These are phyloP conservation scores for Periconia sp. DNA, from an alignment of 2,329 filamentous ascomycete genomes.

Conservation along the genomic window DNA sequence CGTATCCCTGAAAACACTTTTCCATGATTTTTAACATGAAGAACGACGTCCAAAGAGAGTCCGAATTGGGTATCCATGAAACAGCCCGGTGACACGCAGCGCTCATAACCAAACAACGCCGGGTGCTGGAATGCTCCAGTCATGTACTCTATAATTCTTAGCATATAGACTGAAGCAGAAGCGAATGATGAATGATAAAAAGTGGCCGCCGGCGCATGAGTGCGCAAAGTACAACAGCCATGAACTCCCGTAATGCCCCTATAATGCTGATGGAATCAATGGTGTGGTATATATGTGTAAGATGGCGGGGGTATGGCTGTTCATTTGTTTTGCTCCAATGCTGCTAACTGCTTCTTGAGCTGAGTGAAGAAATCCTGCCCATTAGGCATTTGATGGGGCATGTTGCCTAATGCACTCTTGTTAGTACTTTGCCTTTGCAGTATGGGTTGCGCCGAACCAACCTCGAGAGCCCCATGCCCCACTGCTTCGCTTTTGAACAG, in stretches of 20 bases:
- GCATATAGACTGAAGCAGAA: conserved; percentile 14
- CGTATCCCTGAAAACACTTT: not conserved
- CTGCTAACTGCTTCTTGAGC: conserved; percentile 49
- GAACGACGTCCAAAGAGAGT: conserved; percentile 9
- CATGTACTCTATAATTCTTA: conserved; percentile 16
- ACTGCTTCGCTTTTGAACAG: conserved; percentile 40
- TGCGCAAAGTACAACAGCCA: conserved; percentile 18
- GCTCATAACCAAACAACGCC: conserved; percentile 31
- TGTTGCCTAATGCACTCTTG: conserved; percentile 29
- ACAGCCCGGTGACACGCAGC: conserved; percentile 3
- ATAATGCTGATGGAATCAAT: conserved; percentile 36
- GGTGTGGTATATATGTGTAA: conserved; percentile 15
- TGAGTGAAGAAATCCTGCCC: conserved; percentile 50
- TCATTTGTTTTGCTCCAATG: conserved; percentile 44
- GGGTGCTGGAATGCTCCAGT: conserved; percentile 16
- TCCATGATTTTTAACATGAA: conserved; percentile 9
- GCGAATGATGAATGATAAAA: conserved; percentile 10
- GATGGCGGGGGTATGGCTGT: conserved; percentile 23
- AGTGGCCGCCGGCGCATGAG: conserved; percentile 3
- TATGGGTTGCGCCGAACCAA: conserved; percentile 13
- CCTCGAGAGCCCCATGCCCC: conserved; percentile 46
- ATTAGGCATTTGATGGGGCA: conserved; percentile 46
- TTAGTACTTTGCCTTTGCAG: conserved; percentile 12
- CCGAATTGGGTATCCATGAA: conserved; percentile 31
- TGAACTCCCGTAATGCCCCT: conserved; percentile 39